phyloP scores from a whole-genome alignment of 208 protist genomes.

The Leishmania arabica region DNA sequence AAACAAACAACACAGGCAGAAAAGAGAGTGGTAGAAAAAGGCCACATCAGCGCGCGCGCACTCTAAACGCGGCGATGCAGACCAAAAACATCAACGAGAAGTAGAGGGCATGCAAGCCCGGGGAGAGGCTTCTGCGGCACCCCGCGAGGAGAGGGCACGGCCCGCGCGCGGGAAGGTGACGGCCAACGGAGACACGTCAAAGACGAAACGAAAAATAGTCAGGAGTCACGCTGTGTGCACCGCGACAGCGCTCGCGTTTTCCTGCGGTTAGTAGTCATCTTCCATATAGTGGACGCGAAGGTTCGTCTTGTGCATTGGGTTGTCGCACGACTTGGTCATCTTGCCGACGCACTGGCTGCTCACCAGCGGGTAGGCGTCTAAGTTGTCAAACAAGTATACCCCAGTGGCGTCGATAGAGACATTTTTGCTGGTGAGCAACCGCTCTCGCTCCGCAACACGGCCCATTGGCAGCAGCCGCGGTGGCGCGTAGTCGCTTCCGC shows the following conservation, averaged over 20 bases:
- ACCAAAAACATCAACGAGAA: neutral
- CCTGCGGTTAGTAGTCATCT: conserved; percentile 29
- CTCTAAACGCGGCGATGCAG: neutral
- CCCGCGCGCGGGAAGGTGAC: neutral
- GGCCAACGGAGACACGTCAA: neutral
- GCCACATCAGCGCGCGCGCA: no score
- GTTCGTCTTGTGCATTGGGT: conserved; percentile 80
- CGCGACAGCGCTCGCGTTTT: neutral
- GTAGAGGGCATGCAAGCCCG: no score
- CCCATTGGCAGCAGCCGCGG: conserved; percentile 65
- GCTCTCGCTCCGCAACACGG: conserved; percentile 56
- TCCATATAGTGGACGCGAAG: conserved; percentile 61
- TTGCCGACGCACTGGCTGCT: conserved; percentile 60
- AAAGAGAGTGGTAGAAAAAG: no score
- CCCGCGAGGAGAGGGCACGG: no score
- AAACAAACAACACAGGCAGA: neutral
- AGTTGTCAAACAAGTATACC: conserved; percentile 49
- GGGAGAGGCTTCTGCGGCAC: no score
- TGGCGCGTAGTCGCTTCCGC: conserved; percentile 36
- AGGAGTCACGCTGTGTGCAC: neutral
- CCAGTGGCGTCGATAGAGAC: conserved; percentile 81
- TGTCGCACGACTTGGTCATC: conserved; percentile 62
- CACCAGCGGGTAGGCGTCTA: conserved; percentile 69
- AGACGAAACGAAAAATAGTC: neutral
- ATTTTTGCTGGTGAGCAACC: conserved; percentile 79